phyloP scores from a whole-genome alignment of 768 basidiomycete species.

The Leccinellum luteum region DNA sequence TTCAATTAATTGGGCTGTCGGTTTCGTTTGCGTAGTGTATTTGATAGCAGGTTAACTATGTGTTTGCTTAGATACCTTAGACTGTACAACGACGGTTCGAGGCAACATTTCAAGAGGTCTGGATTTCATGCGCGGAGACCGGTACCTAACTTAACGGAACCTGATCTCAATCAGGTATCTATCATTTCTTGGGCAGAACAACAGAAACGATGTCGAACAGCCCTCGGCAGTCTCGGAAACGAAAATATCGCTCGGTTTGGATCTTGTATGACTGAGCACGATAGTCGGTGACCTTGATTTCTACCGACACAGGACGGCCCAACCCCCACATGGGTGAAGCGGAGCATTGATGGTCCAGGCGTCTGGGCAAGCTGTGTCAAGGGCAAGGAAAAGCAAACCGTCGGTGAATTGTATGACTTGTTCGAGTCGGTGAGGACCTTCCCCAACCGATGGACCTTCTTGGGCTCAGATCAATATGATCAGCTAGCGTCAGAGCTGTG shows the following conservation, averaged over 20 bases:
- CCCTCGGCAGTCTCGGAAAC: conserved; percentile 34
- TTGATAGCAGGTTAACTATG: conserved; percentile 1
- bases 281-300: conserved; percentile 1
- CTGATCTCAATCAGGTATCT: not conserved
- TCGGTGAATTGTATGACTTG: conserved; percentile 74
- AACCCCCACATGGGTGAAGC: conserved; percentile 62
- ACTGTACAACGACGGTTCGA: not conserved
- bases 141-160: not conserved
- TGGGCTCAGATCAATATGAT: conserved; percentile 13
- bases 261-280: not conserved
- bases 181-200: not conserved
- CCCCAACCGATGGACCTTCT: not conserved
- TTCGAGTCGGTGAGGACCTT: conserved; percentile 65
- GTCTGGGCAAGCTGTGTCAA: conserved; percentile 86
- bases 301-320: conserved; percentile 49
- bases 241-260: conserved; percentile 52
- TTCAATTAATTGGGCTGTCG: conserved; percentile 24
- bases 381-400: conserved; percentile 77
- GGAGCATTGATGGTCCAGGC: conserved; percentile 74
- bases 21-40: conserved; percentile 9
- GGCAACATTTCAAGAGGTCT: not conserved
- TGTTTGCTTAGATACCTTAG: conserved; percentile 22
- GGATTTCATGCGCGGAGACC: not conserved
- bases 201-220: conserved; percentile 19
- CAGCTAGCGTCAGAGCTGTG: conserved; percentile 74